phyloP scores from a whole-genome alignment of 2,329 filamentous ascomycete species.

The Myriosclerotinia scirpicola region DNA sequence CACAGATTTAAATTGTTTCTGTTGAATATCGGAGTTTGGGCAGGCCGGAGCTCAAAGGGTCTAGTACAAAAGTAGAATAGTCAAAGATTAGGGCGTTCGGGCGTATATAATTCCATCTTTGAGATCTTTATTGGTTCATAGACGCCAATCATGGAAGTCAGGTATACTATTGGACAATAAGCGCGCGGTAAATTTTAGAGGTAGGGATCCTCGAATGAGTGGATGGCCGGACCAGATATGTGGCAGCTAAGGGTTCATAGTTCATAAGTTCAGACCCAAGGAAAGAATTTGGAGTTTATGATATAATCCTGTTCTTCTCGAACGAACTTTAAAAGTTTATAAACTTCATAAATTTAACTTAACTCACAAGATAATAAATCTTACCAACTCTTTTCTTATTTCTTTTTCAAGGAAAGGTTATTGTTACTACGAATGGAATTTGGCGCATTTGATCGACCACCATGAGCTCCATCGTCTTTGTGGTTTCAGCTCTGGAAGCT shows the following conservation, averaged over 20 bases:
- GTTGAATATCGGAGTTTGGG: slow-evolving; percentile 30
- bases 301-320: neutral
- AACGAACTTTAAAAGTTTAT: slow-evolving; percentile 7
- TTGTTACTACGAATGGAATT: slow-evolving; percentile 34
- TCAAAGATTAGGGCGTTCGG: neutral
- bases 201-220: neutral
- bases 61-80: slow-evolving; percentile 14
- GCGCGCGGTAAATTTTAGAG: neutral
- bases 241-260: slow-evolving; percentile 10
- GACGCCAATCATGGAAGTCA: neutral
- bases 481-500: slow-evolving; percentile 87
- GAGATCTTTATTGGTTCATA: neutral
- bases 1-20: slow-evolving; percentile 27
- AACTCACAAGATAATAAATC: neutral
- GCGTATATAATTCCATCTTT: neutral
- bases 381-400: neutral
- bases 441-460: slow-evolving; percentile 47
- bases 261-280: neutral
- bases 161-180: neutral
- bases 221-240: slow-evolving; percentile 16
- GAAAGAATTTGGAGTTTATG: slow-evolving; percentile 9
- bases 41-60: slow-evolving; percentile 8
- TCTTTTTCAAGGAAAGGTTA: neutral
- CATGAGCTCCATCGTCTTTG: slow-evolving; percentile 94
- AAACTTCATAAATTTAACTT: slow-evolving; percentile 1